Percentiles rank a stretch among this genome's conserved stretches.
Conservation (phyloP, 2,329 filamentous ascomycete species). For the Fusarium oxysporum region DNA sequence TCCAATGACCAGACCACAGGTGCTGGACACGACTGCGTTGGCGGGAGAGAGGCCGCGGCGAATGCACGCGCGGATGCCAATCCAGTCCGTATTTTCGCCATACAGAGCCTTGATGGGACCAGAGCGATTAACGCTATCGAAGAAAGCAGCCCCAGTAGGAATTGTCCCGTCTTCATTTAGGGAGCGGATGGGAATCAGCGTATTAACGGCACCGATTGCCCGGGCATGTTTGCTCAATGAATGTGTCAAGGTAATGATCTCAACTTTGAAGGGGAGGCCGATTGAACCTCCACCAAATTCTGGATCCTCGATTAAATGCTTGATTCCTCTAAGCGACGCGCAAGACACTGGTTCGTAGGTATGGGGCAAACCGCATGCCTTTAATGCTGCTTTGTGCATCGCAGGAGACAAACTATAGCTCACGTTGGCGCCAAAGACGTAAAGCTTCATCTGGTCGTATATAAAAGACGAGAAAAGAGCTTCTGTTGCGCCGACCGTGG, state of each 20-base stretch:
- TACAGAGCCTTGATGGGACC: slow-evolving; percentile 77
- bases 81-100: slow-evolving; percentile 86
- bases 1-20: slow-evolving; percentile 70
- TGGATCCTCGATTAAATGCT: slow-evolving; percentile 71
- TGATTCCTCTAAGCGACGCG: slow-evolving; percentile 70
- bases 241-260: slow-evolving; percentile 75
- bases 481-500: slow-evolving; percentile 71
- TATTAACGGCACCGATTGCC: slow-evolving; percentile 82
- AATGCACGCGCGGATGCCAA: slow-evolving; percentile 80
- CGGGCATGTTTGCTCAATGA: slow-evolving; percentile 78
- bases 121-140: slow-evolving; percentile 67
- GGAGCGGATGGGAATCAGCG: slow-evolving; percentile 76
- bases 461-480: slow-evolving; percentile 75
- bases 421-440: slow-evolving; percentile 79
- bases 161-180: slow-evolving; percentile 67
- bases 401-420: slow-evolving; percentile 79
- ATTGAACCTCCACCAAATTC: slow-evolving; percentile 79
- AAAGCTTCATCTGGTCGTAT: slow-evolving; percentile 76
- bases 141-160: slow-evolving; percentile 64
- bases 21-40: slow-evolving; percentile 69
- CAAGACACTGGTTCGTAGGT: slow-evolving; percentile 74
- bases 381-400: slow-evolving; percentile 80
- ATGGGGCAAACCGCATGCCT: slow-evolving; percentile 76
- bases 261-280: slow-evolving; percentile 80
- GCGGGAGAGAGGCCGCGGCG: slow-evolving; percentile 78